Base-by-base conservation (phyloP, 495 filamentous ascomycete genomes). In the Neurospora hispaniola region DNA sequence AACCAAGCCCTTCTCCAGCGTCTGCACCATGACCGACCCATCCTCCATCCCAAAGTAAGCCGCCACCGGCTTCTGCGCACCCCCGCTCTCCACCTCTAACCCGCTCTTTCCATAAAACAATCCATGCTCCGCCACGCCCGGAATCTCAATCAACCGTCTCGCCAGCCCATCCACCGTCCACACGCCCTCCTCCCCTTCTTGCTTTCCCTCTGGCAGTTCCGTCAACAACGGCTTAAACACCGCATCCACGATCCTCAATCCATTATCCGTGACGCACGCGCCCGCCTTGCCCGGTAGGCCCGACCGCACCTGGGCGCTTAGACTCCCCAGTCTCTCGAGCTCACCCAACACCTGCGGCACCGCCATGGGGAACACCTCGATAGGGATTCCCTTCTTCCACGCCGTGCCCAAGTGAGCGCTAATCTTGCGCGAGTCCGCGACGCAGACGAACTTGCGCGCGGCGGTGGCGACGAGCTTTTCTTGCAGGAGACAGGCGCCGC, bases 401-500 rank as follows among this genome's bases (percentile, higher is more conserved):
- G 81, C 85, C 0, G 90, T 93, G 10, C 96, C 88, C 70, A 99
- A 88, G 38, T 12, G 2, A 0, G 12, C 0, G 48, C 91, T 90
- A 70, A 94, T 88, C 84, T 99, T 99, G 74, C 96, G 89, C 75
- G 92, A 93, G 82, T 98, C 94, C 42, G 96, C 96, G 71, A 98
- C 96, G 78, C 93, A 96, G 71, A 99, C 88, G 79, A 99, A 98
- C 76, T 94, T 92, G 83, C 89, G 91, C 2, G 94, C 91, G 71
- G 89, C 87, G 42, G 92, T 88, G 4, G 94, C 94, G 16, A 99
- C 95, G 31, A 99, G 85, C 84, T 99, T 99, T 85, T 99, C 96
- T 83, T 98, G 96, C 86, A 97, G 98, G 73, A 98, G 83, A 82
- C 96, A 99, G 39, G 94, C 96, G 62, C 96, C 96, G 18, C 96